phyloP scores from a whole-genome alignment of 202 grass and related monocot species.

The Musa balbisiana region DNA sequence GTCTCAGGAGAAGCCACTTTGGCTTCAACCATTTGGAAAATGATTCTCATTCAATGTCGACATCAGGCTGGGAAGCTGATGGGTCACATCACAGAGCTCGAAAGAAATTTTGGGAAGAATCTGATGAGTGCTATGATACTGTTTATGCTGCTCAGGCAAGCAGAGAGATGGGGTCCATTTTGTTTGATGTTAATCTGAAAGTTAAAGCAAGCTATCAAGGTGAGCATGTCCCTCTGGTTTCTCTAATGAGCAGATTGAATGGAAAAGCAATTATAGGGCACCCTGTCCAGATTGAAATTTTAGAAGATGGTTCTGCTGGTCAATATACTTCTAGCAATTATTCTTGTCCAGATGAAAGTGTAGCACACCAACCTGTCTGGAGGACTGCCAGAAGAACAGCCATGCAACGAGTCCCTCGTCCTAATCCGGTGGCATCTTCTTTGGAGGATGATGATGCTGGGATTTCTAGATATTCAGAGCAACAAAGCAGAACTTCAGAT shows the following conservation, averaged over 20 bases:
- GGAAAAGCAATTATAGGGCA: conserved; percentile 95
- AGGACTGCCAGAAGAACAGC: conserved; percentile 71
- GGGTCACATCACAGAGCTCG: conserved; percentile 24
- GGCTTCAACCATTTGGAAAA: conserved; percentile 38
- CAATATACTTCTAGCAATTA: conserved; percentile 38
- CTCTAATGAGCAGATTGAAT: conserved; percentile 93
- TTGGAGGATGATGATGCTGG: conserved; percentile 46
- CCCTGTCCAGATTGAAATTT: conserved; percentile 88
- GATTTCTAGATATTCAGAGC: conserved; percentile 29
- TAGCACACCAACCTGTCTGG: conserved; percentile 57
- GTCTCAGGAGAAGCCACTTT: conserved; percentile 38
- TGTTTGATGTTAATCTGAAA: conserved; percentile 75
- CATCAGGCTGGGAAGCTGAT: conserved; percentile 27
- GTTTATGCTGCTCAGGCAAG: conserved; percentile 32
- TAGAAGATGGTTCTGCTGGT: conserved; percentile 62
- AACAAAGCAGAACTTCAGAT: conserved; percentile 39
- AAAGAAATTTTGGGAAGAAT: conserved; percentile 36
- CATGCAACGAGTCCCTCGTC: conserved; percentile 81
- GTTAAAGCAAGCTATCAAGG: conserved; percentile 94
- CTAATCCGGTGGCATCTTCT: conserved; percentile 42
- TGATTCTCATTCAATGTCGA: conserved; percentile 34
- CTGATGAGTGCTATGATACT: conserved; percentile 34
- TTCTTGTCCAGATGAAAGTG: conserved; percentile 37
- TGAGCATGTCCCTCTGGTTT: conserved; percentile 92
- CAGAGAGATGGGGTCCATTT: conserved; percentile 34